Percentiles rank a stretch among this genome's conserved stretches.
These are phyloP conservation scores for Tylopilus sp. DNA, from an alignment of 1,284 basidiomycete genomes.

Conservation along the genomic window DNA sequence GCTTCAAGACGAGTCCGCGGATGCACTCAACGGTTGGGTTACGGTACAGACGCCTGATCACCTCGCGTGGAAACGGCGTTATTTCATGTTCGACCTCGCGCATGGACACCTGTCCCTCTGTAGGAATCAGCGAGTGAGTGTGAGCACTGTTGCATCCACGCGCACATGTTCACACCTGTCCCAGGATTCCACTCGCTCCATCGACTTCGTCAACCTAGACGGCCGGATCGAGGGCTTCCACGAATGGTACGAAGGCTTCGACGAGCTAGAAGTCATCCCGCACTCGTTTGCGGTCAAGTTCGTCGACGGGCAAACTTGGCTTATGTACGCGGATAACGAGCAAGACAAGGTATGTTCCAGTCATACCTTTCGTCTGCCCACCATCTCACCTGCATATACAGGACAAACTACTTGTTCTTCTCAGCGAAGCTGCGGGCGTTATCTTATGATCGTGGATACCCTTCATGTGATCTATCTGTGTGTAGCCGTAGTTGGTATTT, in stretches of 20 bases:
- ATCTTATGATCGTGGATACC: slow-evolving; percentile 23
- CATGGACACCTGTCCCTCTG: slow-evolving; percentile 45
- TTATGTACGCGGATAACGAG: slow-evolving; percentile 61
- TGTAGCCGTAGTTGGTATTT: slow-evolving; percentile 22
- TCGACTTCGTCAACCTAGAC: slow-evolving; percentile 49
- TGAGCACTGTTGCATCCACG: background rate
- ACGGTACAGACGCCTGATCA: slow-evolving; percentile 57
- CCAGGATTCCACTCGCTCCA: slow-evolving; percentile 45
- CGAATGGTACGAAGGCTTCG: slow-evolving; percentile 70
- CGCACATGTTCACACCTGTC: slow-evolving; percentile 4
- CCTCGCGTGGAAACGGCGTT: slow-evolving; percentile 62
- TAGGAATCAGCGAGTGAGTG: slow-evolving; percentile 50
- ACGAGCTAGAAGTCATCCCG: slow-evolving; percentile 64
- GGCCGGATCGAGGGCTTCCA: slow-evolving; percentile 44
- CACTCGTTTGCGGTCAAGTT: slow-evolving; percentile 68
- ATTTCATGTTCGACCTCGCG: slow-evolving; percentile 53
- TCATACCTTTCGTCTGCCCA: background rate
- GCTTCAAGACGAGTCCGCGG: slow-evolving; percentile 37
- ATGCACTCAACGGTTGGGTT: slow-evolving; percentile 56
- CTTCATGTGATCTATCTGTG: slow-evolving; percentile 3
- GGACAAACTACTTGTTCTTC: slow-evolving; percentile 30
- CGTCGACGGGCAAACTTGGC: slow-evolving; percentile 48
- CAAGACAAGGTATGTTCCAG: slow-evolving; percentile 55
- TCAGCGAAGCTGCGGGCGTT: slow-evolving; percentile 31
- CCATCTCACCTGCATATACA: slow-evolving; percentile 13